Conservation (phyloP, 768 basidiomycete species). For the Rhodosporidiobolus sp. region DNA sequence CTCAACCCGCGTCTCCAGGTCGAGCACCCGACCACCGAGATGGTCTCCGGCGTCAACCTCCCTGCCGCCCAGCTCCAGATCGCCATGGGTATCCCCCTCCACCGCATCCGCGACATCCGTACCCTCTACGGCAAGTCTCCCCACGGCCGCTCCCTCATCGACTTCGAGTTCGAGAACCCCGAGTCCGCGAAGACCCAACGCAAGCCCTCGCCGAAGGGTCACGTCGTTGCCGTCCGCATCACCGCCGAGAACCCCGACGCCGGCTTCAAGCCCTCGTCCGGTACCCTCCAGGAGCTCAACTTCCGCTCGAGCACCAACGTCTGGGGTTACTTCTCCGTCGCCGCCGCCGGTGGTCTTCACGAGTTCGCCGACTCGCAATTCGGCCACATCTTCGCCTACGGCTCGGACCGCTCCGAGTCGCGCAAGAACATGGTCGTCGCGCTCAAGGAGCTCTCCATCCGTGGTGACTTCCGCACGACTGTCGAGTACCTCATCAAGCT, state of each 20-base stretch:
- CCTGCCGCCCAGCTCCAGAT: constrained; percentile 95
- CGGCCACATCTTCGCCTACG: constrained; percentile 96
- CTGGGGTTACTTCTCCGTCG: constrained; percentile 99
- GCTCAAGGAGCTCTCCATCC: constrained; percentile 94
- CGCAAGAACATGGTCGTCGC: constrained; percentile 99
- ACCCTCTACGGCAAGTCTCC: constrained; percentile 92
- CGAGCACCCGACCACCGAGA: constrained; percentile 99
- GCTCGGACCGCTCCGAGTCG: constrained; percentile 89
- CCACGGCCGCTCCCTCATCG: constrained; percentile 82
- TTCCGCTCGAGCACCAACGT: constrained; percentile 99
- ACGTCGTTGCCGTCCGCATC: constrained; percentile 97
- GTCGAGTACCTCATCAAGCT: constrained; percentile 99
- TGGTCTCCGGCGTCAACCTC: constrained; percentile 98
- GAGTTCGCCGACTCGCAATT: constrained; percentile 99
- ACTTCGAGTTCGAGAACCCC: constrained; percentile 91
- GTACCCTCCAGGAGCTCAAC: constrained; percentile 94
- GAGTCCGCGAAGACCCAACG: constrained; percentile 83
- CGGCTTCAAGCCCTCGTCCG: constrained; percentile 93
- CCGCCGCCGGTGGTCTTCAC: constrained; percentile 90
- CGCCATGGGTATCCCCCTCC: constrained; percentile 95
- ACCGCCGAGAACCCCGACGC: constrained; percentile 99
- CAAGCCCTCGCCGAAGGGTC: constrained; percentile 93
- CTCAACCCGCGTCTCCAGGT: constrained; percentile 99
- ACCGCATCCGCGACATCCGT: constrained; percentile 92
- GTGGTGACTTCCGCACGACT: constrained; percentile 96